Percentiles rank a stretch among this genome's conserved stretches.
phyloP scores from a whole-genome alignment of 176 grass and related monocot species.

The Phyllostachys edulis region DNA sequence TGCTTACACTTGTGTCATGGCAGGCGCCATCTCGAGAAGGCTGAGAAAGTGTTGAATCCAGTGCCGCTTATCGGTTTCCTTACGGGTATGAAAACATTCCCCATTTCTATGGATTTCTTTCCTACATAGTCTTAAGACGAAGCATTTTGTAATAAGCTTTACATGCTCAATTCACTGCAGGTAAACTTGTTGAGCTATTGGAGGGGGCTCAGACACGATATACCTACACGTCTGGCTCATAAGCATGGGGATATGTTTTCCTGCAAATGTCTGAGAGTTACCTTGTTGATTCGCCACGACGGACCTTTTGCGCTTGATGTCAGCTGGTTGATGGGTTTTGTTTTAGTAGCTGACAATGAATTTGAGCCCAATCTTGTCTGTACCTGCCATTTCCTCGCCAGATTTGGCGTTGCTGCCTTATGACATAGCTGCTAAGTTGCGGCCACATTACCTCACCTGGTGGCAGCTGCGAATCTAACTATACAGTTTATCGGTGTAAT shows the following conservation, averaged over 20 bases:
- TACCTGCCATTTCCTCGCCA: conserved; percentile 9
- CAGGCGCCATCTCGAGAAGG: conserved; percentile 81
- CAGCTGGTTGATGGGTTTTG: conserved; percentile 4
- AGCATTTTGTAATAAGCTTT: background rate
- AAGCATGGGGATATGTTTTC: conserved; percentile 11
- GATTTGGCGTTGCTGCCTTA: background rate
- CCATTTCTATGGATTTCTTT: background rate
- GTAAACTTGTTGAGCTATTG: conserved; percentile 83
- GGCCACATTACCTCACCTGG: background rate
- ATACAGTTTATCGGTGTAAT: conserved; percentile 12
- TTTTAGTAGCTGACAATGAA: conserved; percentile 2
- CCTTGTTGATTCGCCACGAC: conserved; percentile 15
- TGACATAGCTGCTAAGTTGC: conserved; percentile 18
- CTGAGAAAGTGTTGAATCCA: conserved; percentile 56
- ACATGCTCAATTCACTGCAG: conserved; percentile 35
- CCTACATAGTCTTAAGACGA: background rate
- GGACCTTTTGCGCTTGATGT: background rate
- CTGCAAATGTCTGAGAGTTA: background rate
- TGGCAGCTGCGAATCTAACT: background rate
- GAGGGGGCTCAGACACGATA: conserved; percentile 88
- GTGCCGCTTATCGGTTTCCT: conserved; percentile 84
- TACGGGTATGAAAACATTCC: conserved; percentile 40
- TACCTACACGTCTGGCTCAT: conserved; percentile 92
- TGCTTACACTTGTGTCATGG: conserved; percentile 29
- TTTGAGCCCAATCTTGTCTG: background rate